Evolutionary conservation across 257 asterid genomes (phyloP), one percentile per base, ranked within the genome.

Genomic region (Nicotiana knightiana): DNA sequence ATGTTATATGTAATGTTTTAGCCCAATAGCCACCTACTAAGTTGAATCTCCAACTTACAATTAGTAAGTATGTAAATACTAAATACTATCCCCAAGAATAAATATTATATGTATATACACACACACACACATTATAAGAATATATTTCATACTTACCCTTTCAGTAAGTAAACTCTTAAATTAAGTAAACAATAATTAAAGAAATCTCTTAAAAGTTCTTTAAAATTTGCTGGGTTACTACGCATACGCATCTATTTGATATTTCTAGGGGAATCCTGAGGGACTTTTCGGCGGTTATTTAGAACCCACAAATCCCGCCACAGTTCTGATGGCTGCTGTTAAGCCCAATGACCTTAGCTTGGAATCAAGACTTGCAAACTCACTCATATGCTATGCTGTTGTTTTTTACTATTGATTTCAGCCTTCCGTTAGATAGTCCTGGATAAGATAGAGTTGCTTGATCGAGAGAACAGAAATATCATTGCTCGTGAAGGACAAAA

Each of bases 401-500:
- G 53, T 93, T 6, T 96, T 94, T 13, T 98, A 96, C 93, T 0
- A 64, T 96, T 21, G 97, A 90, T 63, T 90, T 86, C 4, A 87
- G 87, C 81, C 90, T 90, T 10, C 89, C 93, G 0, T 59, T 82
- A 67, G 94, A 87, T n/a, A 91, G 95, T 67, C 80, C 87, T 9
- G 97, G 88, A 58, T 67, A 94, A 87, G 92, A 87, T 94, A 7
- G 98, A 91, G 70, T 88, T 94, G 91, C 93, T 90, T 12, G 97
- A 85, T 21, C 85, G 90, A 0, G 98, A 94, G 43, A 91, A 94
- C 28, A 84, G 95, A 87, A 93, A 91, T 48, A 88, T 93, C 73
- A 81, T 96, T 3, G 90, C 91, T 3, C 92, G 95, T 21, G 99
- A 96, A 82, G 99, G 99, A 33, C 84, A 89, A 17, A 97, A 92